Percentiles rank a stretch among this genome's conserved stretches.
These are phyloP conservation scores for Eutrema japonicum DNA, from an alignment of 345 rosid genomes.

Conservation along the genomic window DNA sequence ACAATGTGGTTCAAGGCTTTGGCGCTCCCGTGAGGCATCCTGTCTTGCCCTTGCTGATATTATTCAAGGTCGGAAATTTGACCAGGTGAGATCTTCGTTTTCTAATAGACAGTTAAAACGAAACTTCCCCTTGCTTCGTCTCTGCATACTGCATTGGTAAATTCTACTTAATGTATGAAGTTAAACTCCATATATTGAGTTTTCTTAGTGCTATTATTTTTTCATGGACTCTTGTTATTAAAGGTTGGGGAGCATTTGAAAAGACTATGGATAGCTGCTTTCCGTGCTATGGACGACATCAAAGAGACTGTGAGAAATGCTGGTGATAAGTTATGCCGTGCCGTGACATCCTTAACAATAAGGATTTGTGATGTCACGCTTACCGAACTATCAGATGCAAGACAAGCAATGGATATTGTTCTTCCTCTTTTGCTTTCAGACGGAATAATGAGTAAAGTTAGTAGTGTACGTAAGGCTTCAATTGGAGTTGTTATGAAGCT, in stretches of 20 bases:
- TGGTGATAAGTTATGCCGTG: conserved; percentile 85
- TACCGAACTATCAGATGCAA: conserved; percentile 76
- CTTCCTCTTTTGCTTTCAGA: conserved; percentile 87
- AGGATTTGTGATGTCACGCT: conserved; percentile 90
- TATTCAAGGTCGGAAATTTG: conserved; percentile 87
- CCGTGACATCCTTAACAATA: conserved; percentile 76
- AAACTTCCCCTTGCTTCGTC: conserved; percentile 1
- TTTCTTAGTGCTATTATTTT: conserved; percentile 10
- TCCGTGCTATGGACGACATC: conserved; percentile 99
- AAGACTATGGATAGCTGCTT: conserved; percentile 78
- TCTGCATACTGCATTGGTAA: conserved; percentile 4
- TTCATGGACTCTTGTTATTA: conserved; percentile 31
- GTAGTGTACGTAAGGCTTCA: conserved; percentile 83
- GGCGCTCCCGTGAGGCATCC: conserved; percentile 98
- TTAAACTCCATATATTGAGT: conserved; percentile 7
- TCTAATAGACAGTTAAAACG: background rate
- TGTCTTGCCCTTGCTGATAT: conserved; percentile 95
- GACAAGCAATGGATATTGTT: conserved; percentile 75
- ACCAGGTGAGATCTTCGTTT: conserved; percentile 62
- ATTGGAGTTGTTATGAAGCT: conserved; percentile 97
- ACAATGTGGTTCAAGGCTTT: conserved; percentile 91
- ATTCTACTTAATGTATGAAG: conserved; percentile 17
- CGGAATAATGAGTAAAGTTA: conserved; percentile 93
- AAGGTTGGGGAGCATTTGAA: conserved; percentile 82
- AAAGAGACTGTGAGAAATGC: conserved; percentile 98